phyloP scores from a whole-genome alignment of 148 eudicot species.

The Persicaria maculosa region DNA sequence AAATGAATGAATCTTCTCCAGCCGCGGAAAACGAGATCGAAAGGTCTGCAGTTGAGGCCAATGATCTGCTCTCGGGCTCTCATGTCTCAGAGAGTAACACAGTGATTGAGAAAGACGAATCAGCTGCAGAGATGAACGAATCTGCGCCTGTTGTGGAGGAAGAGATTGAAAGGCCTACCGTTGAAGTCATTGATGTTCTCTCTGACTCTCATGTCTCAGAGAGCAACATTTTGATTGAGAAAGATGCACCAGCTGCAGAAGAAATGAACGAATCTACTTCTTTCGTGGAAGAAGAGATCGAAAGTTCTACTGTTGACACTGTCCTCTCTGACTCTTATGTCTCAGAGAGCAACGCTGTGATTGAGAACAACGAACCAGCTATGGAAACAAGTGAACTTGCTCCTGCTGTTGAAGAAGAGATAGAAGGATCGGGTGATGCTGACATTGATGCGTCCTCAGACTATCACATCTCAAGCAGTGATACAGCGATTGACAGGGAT shows the following conservation, averaged over 20 bases:
- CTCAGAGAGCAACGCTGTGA: background rate
- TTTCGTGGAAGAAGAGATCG: slow-evolving; percentile 1
- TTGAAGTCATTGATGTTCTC: background rate
- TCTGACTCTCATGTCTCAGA: background rate
- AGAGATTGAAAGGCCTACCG: slow-evolving; percentile 1
- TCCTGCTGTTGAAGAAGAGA: background rate
- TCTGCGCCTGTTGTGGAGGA: background rate
- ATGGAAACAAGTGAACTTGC: background rate
- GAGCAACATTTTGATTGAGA: background rate
- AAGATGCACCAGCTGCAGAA: background rate
- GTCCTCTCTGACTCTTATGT: background rate
- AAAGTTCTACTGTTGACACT: background rate
- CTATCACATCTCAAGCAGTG: background rate
- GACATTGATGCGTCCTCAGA: background rate
- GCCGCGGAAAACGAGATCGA: background rate
- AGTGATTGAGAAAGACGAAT: background rate
- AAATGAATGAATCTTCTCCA: background rate
- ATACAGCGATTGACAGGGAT: background rate
- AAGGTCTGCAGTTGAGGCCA: background rate
- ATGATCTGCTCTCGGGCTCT: background rate
- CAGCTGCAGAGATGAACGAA: background rate
- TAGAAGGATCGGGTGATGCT: background rate
- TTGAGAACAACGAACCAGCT: background rate
- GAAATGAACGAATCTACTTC: background rate
- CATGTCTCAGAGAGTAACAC: background rate